A percentile compares a stretch with the other conserved stretches of the same genome.
These are phyloP conservation scores for Pseudopyricularia javanii DNA, from an alignment of 2,329 filamentous ascomycete species.

Conservation along the genomic window DNA sequence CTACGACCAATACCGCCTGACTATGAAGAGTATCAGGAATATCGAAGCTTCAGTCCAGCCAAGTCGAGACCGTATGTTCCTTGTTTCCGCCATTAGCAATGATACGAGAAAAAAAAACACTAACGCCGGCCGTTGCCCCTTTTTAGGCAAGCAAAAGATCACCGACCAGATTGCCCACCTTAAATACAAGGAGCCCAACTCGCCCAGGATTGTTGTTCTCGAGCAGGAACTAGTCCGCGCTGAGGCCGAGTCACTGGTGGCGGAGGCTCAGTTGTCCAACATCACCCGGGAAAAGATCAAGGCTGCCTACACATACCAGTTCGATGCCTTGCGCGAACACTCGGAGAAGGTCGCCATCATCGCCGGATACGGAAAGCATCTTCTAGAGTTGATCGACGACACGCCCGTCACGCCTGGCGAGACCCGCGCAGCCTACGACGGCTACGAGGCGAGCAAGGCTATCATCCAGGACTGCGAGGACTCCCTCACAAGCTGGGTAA, in stretches of 20 bases:
- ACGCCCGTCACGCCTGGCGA: constrained; percentile 94
- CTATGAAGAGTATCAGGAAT: constrained; percentile 98
- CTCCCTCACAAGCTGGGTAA: constrained; percentile 92
- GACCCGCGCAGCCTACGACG: constrained; percentile 90
- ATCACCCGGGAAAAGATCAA: constrained; percentile 99
- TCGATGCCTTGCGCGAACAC: constrained; percentile 93
- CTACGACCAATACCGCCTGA: constrained; percentile 98
- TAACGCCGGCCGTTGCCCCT: not conserved
- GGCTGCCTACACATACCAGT: constrained; percentile 95
- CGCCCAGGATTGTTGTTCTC: constrained; percentile 90
- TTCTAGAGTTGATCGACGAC: constrained; percentile 94
- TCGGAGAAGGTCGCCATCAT: constrained; percentile 98
- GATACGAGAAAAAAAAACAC: constrained; percentile 8
- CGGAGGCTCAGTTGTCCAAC: constrained; percentile 95
- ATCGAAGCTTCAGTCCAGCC: constrained; percentile 98
- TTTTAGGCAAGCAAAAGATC: constrained; percentile 90
- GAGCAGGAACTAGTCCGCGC: constrained; percentile 98
- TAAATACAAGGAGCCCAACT: constrained; percentile 99
- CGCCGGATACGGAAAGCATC: constrained; percentile 92
- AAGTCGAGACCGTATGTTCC: constrained; percentile 75
- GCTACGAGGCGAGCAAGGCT: constrained; percentile 95
- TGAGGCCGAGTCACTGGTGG: constrained; percentile 96
- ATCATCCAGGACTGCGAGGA: constrained; percentile 99
- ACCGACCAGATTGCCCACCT: constrained; percentile 97
- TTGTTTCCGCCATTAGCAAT: not conserved